Evolutionary conservation across 331 rosid species (phyloP), one percentile per base, ranked within the genome.

Genomic region (Malus hybrid): DNA sequence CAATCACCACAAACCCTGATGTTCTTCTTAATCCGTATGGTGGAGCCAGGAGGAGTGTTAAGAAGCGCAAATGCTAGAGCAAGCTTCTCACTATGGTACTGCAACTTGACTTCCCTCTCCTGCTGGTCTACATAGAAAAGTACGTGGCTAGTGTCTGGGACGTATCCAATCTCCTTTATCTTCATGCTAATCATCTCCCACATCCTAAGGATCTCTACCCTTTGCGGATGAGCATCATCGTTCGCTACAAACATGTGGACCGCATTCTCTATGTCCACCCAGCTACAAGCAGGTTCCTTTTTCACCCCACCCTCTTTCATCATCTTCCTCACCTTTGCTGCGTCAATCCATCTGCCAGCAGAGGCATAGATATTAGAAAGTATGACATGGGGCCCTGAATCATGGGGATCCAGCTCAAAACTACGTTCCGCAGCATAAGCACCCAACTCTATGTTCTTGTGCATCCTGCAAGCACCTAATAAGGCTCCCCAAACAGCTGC

Each of bases 241-340:
- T 78, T 83, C 12, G 89, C 83, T 34, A 83, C 80, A 72, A 83
- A 86, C 81, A 83, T 64, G 66, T 86, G 87, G 50, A 80, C 83
- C 11, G 76, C 76, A 77, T 86, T 86, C 81, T 80, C 89, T 2
- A 86, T 83, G 64, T 83, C 89, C 56, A 86, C 87, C 89, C 87
- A 86, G 78, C 89, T 86, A 73, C 89, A 86, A 67, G 87, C 89
- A 36, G 85, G 89, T 75, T 86, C 80, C 73, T 85, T 85, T 70
- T 82, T 85, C 71, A 85, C 86, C 57, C 88, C 86, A 57, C 79
- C 73, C 44, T 80, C 80, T 82, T 82, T 82, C 86, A 85, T 85
- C 84, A 77, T 80, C 83, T 77, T 85, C 65, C 88, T 79, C 65
- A 85, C 84, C 28, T 80, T 82, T 61, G 83, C 82, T 20, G 84